Evolutionary conservation across 164 flowering plant genomes (phyloP), one percentile per base, ranked within the genome.

Genomic region (Sedum album): DNA sequence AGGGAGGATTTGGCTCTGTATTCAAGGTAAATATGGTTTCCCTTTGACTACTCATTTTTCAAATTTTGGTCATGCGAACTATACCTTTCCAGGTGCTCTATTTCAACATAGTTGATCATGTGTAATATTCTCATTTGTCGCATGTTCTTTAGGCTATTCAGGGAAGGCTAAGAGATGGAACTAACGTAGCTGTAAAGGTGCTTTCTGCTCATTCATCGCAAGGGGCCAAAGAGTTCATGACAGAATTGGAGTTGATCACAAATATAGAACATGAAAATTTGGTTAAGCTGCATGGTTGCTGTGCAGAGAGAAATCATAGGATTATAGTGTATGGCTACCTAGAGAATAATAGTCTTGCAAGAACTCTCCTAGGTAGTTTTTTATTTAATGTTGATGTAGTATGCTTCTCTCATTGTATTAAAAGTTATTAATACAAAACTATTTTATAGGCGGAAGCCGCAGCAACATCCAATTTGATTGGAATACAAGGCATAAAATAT

Each of bases 321-420:
- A 83, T 86, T 36, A 69, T 88, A 75, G 87, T 88, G 17, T 88
- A 86, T 72, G 84, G 82, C 42, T 88, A 84, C 72, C 83, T 82
- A 15, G 88, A 86, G 70, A 86, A 86, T 60, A 83, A 81, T 74
- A 86, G 94, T 81, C 89, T 88, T 61, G 82, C 83, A 71, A 84
- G 80, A 69, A 80, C 84, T 33, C 86, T 88, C 49, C 79, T 86
- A 20, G 88, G 93, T 86, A 80, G 65, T 33, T 35, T 5, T 65
- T 23, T 36, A 8, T 21, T 21, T 33, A 44, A 17, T 44, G 15
- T 21, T 35, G 48, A 35, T 65, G 28, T 21, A 0, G 31, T 23
- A 3, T 35, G 46, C 48, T 35, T 17, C 26, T 18, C 28, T 35
- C 51, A 60, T 15, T 5, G 49, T 30, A n/a, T 21, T 13, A 2